Evolutionary conservation across 768 basidiomycete genomes (phyloP).

Genomic region (Phanerochaete sordida): DNA sequence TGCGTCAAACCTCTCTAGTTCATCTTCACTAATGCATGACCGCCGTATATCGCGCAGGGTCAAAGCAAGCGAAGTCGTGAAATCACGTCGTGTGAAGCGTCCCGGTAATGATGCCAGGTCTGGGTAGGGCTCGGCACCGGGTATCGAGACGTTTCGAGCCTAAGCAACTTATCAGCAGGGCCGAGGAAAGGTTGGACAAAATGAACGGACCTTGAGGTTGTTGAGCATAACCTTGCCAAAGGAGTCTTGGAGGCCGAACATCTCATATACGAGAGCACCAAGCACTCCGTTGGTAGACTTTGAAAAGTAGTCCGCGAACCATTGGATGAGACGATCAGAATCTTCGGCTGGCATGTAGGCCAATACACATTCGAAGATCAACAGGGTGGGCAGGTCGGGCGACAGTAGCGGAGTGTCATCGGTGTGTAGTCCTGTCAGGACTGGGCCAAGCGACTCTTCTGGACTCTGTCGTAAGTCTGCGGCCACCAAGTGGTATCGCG

Average conservation of each 20-base stretch:
- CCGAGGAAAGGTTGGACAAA: neutral
- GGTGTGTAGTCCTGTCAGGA: conserved; percentile 27
- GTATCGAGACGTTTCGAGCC: conserved; percentile 71
- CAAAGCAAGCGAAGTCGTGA: conserved; percentile 49
- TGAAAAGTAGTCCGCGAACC: conserved; percentile 64
- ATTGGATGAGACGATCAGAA: conserved; percentile 59
- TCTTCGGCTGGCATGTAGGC: conserved; percentile 74
- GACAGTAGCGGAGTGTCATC: conserved; percentile 44
- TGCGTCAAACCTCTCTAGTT: conserved; percentile 59
- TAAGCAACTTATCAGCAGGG: conserved; percentile 25
- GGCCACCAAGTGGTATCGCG: conserved; percentile 68
- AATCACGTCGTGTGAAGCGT: conserved; percentile 60
- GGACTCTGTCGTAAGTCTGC: conserved; percentile 71
- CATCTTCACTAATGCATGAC: conserved; percentile 41
- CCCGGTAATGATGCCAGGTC: conserved; percentile 50
- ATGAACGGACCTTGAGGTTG: conserved; percentile 66
- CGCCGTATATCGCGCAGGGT: conserved; percentile 70
- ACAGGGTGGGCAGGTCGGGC: conserved; percentile 66
- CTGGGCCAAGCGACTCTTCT: conserved; percentile 39
- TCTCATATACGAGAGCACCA: conserved; percentile 81
- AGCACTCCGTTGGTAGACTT: conserved; percentile 27
- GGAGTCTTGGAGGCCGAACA: conserved; percentile 82
- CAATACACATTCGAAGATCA: conserved; percentile 92
- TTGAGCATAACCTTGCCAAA: conserved; percentile 93
- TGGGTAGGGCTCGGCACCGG: conserved; percentile 64